Base-by-base conservation (phyloP, 1,284 basidiomycete species). In the Puccinia polysora region DNA sequence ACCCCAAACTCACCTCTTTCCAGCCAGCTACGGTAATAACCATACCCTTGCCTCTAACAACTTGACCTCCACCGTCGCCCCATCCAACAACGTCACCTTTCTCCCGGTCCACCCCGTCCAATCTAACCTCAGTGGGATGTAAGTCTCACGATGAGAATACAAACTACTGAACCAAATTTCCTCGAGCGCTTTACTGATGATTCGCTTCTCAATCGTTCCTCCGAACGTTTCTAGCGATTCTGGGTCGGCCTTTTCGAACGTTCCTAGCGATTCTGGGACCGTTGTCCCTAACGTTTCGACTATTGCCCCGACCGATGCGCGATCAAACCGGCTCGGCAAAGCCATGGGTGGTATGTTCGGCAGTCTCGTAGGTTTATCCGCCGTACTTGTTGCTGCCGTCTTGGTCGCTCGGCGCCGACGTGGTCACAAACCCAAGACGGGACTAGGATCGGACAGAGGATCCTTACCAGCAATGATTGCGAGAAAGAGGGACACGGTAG, bases 311-410 rank as follows among this genome's bases (percentile, higher is more conserved):
- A 25, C 30, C 8, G 23, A 32, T n/a, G 7, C 53, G n/a, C 18
- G 23, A 2, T 30, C 30, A 25, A 32, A 10, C n/a, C 12, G 28
- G n/a, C 28, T 56, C 18, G 53, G 28, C 8, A 56, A 56, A 56
- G 53, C 53, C n/a, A 8, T 56, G n/a, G 53, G 53, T 7, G 53
- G 53, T 5, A 56, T 32, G 18, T 56, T 56, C 28, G 53, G 53
- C 1, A 32, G 53, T 6, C 30, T 56, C 3, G 36, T 56, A 25
- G 53, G 53, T 28, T 32, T 56, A n/a, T 56, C 53, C n/a, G 28
- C 36, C 18, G n/a, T 56, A 28, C 28, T 56, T 6, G 36, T 56
- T 5, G 53, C 53, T 32, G 53, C 28, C n/a, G 53, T 56, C 2
- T 18, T 56, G 4, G 30, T 20, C 7, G 30, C 53, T 18, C 53